phyloP scores from a whole-genome alignment of 495 filamentous ascomycete species.

The Schizothecium vesticola region DNA sequence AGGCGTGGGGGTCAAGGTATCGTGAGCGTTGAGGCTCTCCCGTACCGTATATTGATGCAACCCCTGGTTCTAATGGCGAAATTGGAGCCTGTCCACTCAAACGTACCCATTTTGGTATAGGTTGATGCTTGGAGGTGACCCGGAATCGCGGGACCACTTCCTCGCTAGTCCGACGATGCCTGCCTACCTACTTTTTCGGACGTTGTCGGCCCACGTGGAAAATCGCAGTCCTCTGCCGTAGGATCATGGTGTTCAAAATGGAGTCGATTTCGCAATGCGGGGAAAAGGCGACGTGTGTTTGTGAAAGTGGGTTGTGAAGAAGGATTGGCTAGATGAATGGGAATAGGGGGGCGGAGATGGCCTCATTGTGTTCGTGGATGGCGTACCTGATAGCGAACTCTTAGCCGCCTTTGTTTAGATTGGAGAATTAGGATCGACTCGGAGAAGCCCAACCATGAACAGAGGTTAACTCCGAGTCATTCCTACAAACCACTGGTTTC shows the following conservation, averaged over 20 bases:
- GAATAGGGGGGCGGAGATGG: neutral
- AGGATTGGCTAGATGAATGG: neutral
- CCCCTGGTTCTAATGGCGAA: neutral
- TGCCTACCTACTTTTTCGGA: neutral
- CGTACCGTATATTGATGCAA: neutral
- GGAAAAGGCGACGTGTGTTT: neutral
- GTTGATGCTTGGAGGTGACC: neutral
- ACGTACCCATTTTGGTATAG: neutral
- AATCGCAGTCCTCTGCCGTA: neutral
- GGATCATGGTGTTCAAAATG: neutral
- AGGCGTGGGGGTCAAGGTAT: neutral
- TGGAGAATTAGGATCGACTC: neutral
- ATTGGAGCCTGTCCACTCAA: neutral
- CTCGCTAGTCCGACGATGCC: neutral
- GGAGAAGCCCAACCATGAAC: neutral
- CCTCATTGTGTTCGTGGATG: constrained; percentile 6
- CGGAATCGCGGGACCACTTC: neutral
- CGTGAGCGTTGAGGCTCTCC: neutral
- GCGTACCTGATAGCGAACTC: neutral
- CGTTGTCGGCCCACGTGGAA: neutral
- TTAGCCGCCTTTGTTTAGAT: neutral
- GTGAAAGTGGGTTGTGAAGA: neutral
- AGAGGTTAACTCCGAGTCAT: neutral
- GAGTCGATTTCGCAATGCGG: neutral
- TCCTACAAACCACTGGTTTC: neutral